Conservation (phyloP, 805 yeast genomes). For the Saccharomycopsis malanga region DNA sequence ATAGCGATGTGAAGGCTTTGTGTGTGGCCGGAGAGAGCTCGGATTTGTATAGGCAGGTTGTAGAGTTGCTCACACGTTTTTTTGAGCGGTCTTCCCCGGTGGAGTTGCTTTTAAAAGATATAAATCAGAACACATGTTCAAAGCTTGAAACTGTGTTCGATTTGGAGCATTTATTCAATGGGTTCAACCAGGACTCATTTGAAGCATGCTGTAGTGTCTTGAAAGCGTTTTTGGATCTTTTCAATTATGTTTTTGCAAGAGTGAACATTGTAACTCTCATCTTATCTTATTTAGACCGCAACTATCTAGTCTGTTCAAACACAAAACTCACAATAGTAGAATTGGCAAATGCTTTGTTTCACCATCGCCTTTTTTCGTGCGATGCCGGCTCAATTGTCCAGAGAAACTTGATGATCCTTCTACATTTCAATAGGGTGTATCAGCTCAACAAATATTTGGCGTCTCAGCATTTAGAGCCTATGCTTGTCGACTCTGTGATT, state of each 20-base stretch:
- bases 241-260: conserved; percentile 11
- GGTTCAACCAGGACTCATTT: neutral
- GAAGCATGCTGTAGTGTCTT: neutral
- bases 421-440: neutral
- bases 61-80: neutral
- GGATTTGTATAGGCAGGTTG: neutral
- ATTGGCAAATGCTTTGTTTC: conserved; percentile 9
- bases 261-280: conserved; percentile 3
- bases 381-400: neutral
- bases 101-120: neutral
- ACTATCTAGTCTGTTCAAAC: conserved; percentile 4
- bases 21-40: neutral
- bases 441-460: neutral
- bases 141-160: neutral
- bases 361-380: conserved; percentile 2
- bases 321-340: conserved; percentile 13
- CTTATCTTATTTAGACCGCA: conserved; percentile 9
- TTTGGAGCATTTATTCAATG: neutral
- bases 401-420: neutral
- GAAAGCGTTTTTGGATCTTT: conserved; percentile 1
- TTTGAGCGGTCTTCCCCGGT: neutral
- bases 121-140: neutral
- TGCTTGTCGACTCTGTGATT: neutral
- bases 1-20: neutral
- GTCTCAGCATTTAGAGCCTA: neutral